A percentile compares a stretch with the other conserved stretches of the same genome.
Conservation (phyloP, 2,329 filamentous ascomycete species). For the Botrytis galanthina region DNA sequence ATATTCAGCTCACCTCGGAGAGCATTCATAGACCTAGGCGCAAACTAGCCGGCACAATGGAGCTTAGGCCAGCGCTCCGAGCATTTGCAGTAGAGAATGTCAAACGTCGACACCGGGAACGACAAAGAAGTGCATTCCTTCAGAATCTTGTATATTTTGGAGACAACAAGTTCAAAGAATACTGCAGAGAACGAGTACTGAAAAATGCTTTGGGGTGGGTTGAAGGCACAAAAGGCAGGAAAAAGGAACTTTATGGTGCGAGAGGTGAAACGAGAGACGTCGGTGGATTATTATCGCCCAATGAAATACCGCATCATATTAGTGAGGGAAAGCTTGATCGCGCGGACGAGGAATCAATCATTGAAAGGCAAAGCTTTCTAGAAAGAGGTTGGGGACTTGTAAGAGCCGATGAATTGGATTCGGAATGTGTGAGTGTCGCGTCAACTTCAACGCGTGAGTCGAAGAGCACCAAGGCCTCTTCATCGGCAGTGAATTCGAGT, state of each 20-base stretch:
- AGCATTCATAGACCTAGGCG: neutral
- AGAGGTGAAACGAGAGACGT: slow-evolving; percentile 17
- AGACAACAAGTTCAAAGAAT: slow-evolving; percentile 30
- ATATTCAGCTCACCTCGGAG: neutral
- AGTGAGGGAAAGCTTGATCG: neutral
- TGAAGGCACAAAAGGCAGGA: slow-evolving; percentile 18
- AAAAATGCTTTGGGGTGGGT: slow-evolving; percentile 32
- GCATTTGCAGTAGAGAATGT: slow-evolving; percentile 31
- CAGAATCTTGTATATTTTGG: slow-evolving; percentile 35
- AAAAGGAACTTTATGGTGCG: slow-evolving; percentile 17
- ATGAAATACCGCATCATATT: neutral
- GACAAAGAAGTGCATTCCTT: slow-evolving; percentile 30
- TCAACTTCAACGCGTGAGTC: neutral
- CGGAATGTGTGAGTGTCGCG: slow-evolving; percentile 15
- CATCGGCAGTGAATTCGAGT: neutral
- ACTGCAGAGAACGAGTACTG: slow-evolving; percentile 28
- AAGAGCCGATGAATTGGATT: slow-evolving; percentile 8
- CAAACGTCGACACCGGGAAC: slow-evolving; percentile 29
- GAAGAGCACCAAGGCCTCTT: neutral
- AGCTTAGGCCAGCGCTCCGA: slow-evolving; percentile 22
- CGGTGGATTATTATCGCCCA: slow-evolving; percentile 2
- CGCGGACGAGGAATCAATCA: slow-evolving; percentile 8
- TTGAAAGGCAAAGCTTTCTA: slow-evolving; percentile 16
- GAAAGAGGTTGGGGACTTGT: slow-evolving; percentile 17
- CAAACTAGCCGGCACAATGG: neutral